phyloP scores from a whole-genome alignment of 179 eudicot species.

The Patellifolia procumbens region DNA sequence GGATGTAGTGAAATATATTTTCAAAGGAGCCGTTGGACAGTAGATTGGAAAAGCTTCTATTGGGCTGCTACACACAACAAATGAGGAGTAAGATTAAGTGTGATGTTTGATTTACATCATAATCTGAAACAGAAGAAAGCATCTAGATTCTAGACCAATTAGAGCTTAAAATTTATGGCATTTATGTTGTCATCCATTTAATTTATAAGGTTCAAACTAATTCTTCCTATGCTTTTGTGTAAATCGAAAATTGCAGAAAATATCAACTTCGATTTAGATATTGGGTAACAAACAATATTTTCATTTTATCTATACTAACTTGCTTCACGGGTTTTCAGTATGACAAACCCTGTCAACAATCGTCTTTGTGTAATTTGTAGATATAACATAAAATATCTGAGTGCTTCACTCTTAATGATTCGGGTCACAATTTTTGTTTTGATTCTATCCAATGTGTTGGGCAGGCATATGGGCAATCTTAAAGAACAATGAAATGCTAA shows the following conservation, averaged over 20 bases:
- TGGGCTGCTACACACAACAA: neutral
- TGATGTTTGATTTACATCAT: neutral
- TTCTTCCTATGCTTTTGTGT: neutral
- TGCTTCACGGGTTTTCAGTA: neutral
- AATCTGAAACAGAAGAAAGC: neutral
- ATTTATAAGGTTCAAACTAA: neutral
- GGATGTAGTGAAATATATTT: neutral
- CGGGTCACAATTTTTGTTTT: neutral
- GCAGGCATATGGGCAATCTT: conserved; percentile 95
- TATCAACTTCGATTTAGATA: neutral
- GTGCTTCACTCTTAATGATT: neutral
- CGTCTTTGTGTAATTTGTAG: neutral
- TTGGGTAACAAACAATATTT: neutral
- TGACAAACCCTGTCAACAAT: neutral
- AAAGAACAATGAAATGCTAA: conserved; percentile 95
- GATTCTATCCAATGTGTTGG: conserved; percentile 16
- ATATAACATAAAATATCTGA: neutral
- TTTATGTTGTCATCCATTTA: neutral
- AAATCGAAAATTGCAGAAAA: neutral
- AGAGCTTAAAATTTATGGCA: neutral
- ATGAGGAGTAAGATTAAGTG: neutral
- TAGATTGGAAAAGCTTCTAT: too few relatives aligned
- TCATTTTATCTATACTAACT: neutral
- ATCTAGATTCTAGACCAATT: neutral
- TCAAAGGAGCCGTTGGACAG: neutral